These are phyloP conservation scores for Trichoderma sp. DNA, from an alignment of 2,329 filamentous ascomycete genomes.

Conservation along the genomic window DNA sequence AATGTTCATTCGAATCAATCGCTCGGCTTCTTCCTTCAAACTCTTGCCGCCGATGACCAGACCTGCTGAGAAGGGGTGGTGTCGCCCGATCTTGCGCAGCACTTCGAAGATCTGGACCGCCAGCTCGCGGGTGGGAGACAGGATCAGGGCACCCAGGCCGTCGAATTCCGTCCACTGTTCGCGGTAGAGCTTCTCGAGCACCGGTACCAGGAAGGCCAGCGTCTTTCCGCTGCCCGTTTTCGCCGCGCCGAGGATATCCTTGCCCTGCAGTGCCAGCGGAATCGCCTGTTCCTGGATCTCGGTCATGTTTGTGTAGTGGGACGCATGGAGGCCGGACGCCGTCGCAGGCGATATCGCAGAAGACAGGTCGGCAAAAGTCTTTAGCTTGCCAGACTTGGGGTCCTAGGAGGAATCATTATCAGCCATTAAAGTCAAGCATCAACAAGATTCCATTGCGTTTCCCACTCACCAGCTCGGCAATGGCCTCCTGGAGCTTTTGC, in stretches of 20 bases:
- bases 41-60: conserved; percentile 93
- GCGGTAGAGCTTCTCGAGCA: conserved; percentile 89
- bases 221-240: conserved; percentile 97
- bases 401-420: conserved; percentile 50
- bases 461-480: conserved; percentile 40
- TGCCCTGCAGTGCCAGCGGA: conserved; percentile 79
- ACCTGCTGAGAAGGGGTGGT: conserved; percentile 89
- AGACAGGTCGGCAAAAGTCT: conserved; percentile 80
- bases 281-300: conserved; percentile 92
- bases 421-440: background rate
- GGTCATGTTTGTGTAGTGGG: conserved; percentile 87
- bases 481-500: conserved; percentile 40
- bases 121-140: conserved; percentile 91
- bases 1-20: conserved; percentile 91
- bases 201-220: conserved; percentile 85
- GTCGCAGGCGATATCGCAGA: conserved; percentile 72
- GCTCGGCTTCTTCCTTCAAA: conserved; percentile 81
- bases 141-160: conserved; percentile 87
- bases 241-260: conserved; percentile 88
- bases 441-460: background rate
- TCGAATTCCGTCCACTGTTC: conserved; percentile 88
- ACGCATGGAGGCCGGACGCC: conserved; percentile 74
- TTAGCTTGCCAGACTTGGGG: conserved; percentile 58
- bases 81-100: conserved; percentile 81
- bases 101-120: conserved; percentile 98